Base-by-base conservation (phyloP, 768 basidiomycete species). In the Candolleomyces efflorescens region DNA sequence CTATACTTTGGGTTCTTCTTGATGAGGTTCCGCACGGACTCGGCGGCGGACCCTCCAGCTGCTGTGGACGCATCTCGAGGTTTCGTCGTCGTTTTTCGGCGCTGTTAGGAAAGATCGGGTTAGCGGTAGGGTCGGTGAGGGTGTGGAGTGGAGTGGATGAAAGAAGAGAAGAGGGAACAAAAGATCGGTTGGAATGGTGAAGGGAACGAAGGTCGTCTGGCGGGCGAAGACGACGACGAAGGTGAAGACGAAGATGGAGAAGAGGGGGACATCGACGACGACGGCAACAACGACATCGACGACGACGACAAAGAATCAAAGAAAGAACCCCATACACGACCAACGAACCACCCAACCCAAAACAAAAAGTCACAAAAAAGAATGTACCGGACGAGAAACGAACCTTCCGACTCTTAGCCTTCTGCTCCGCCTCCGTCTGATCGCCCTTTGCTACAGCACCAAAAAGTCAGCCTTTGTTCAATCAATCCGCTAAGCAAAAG, bases 1-100 rank as follows among this genome's bases (percentile, higher is more conserved):
- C 90, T 93, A 72, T 94, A 94, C 66, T 85, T 89, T 22, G 86
- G 81, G 61, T 89, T 93, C 73, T 92, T 92, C 76, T 89, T 88
- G 64, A 94, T 77, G 37, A 95, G 78, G 58, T 85, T 86, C 38
- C 81, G 81, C 22, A 91, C 89, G 0, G 89, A 85, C 64, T 92
- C 91, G 18, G 88, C 89, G 0, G 89, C 83, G 4, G 87, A 89
- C 15, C 74, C 78, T 5, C 87, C 90, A 50, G 82, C 79, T 0
- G 85, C 83, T 6, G 84, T 90, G 0, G 85, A 79, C 11, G 88
- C 82, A 60, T 95, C 92, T 32, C 90, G 82, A 20, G 91, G 90
- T 68, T 78, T 79, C 55, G 73, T 71, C 36, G 62, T 72, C 24
- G 78, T 78, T 76, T 89, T 93, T 54, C 89, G 87, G 57, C 87